Conservation (phyloP, 2,329 filamentous ascomycete genomes). For the Emergomyces africanus region DNA sequence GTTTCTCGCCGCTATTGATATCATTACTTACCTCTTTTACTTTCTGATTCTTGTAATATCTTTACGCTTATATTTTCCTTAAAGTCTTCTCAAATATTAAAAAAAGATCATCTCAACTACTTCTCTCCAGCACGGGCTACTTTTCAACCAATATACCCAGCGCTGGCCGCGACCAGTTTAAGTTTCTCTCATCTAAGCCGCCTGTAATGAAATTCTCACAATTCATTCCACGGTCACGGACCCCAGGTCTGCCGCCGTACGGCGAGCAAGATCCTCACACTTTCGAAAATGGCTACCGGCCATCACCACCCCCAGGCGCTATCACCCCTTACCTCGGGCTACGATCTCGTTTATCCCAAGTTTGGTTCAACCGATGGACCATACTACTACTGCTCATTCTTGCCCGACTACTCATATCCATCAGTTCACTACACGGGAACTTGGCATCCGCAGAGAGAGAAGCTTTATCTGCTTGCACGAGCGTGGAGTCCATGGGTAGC, state of each 20-base stretch:
- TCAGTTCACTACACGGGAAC: slow-evolving; percentile 58
- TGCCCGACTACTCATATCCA: slow-evolving; percentile 63
- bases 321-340: slow-evolving; percentile 88
- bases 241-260: slow-evolving; percentile 29
- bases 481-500: slow-evolving; percentile 85
- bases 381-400: slow-evolving; percentile 78
- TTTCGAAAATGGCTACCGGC: slow-evolving; percentile 39
- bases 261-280: slow-evolving; percentile 25
- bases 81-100: not conserved
- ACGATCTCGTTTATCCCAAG: slow-evolving; percentile 76
- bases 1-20: slow-evolving; percentile 3
- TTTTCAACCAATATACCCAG: not conserved
- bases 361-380: slow-evolving; percentile 98
- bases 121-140: not conserved
- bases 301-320: slow-evolving; percentile 49
- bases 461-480: slow-evolving; percentile 78
- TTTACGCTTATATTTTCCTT: slow-evolving; percentile 11
- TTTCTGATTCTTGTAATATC: slow-evolving; percentile 10
- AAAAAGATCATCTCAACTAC: not conserved
- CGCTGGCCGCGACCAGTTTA: slow-evolving; percentile 5
- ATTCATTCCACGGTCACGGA: slow-evolving; percentile 20
- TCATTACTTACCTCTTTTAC: slow-evolving; percentile 4
- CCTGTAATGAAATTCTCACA: slow-evolving; percentile 22
- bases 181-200: not conserved
- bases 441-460: slow-evolving; percentile 64